phyloP scores from a whole-genome alignment of 2,329 filamentous ascomycete genomes.

The Aspergillus versicolor region DNA sequence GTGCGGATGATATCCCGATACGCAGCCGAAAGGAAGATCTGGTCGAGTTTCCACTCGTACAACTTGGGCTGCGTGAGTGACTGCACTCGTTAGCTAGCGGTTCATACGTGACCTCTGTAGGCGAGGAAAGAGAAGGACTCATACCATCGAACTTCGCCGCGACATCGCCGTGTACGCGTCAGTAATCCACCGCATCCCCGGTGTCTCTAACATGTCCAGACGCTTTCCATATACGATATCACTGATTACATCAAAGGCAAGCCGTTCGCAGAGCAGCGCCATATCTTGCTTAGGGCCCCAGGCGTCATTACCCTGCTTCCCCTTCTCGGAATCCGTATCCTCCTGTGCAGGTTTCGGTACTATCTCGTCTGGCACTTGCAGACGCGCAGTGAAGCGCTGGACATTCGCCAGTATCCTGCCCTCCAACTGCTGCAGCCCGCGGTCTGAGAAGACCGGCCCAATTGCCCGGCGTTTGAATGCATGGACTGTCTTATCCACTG shows the following conservation, averaged over 20 bases:
- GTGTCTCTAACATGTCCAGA: neutral
- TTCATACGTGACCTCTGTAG: no score
- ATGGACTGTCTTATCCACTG: neutral
- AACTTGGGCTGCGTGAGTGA: neutral
- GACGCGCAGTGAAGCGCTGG: neutral
- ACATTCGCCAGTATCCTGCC: neutral
- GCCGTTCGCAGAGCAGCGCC: neutral
- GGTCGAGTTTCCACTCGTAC: neutral
- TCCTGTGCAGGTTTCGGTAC: no score
- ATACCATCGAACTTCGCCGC: neutral
- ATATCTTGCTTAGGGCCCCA: neutral
- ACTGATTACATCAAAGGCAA: slow-evolving; percentile 3
- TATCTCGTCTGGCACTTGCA: neutral
- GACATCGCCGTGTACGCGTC: neutral
- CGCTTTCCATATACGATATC: slow-evolving; percentile 1
- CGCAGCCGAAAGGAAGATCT: neutral
- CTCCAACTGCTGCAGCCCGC: neutral
- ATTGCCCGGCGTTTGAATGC: slow-evolving; percentile 3
- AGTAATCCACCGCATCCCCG: neutral
- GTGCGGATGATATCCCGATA: neutral
- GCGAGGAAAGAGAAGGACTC: no score
- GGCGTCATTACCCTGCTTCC: neutral
- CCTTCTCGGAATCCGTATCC: no score
- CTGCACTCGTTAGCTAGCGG: neutral
- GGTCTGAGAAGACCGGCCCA: neutral